These are phyloP conservation scores for Schrenkiella parvula DNA, from an alignment of 345 rosid genomes.

Conservation along the genomic window DNA sequence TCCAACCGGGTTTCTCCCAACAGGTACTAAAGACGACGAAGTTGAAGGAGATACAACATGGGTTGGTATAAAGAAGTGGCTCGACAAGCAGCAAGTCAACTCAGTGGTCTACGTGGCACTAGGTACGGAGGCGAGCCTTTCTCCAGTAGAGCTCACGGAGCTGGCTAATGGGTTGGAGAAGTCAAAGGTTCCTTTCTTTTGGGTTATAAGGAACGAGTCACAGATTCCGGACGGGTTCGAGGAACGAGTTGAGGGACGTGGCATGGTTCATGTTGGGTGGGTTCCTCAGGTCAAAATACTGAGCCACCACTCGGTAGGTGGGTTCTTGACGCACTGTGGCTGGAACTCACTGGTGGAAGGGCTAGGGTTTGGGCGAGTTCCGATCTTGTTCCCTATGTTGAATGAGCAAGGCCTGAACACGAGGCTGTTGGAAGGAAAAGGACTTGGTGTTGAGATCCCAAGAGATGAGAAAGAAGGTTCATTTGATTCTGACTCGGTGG, in stretches of 20 bases:
- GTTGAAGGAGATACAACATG: background rate
- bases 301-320: background rate
- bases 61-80: constrained; percentile 35
- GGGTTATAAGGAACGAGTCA: constrained; percentile 37
- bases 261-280: background rate
- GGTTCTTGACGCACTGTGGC: background rate
- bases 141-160: constrained; percentile 24
- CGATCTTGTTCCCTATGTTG: background rate
- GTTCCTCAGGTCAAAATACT: background rate
- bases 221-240: background rate
- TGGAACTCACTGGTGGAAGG: background rate
- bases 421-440: background rate
- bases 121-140: constrained; percentile 42
- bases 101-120: constrained; percentile 10
- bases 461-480: background rate
- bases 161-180: constrained; percentile 46
- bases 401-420: background rate
- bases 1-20: constrained; percentile 46
- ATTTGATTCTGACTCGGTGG: background rate
- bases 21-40: background rate
- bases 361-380: background rate
- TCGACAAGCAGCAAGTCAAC: constrained; percentile 26
- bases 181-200: constrained; percentile 42
- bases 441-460: background rate
- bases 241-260: background rate